phyloP scores from a whole-genome alignment of 2,329 filamentous ascomycete species.

The Botryotinia calthae region DNA sequence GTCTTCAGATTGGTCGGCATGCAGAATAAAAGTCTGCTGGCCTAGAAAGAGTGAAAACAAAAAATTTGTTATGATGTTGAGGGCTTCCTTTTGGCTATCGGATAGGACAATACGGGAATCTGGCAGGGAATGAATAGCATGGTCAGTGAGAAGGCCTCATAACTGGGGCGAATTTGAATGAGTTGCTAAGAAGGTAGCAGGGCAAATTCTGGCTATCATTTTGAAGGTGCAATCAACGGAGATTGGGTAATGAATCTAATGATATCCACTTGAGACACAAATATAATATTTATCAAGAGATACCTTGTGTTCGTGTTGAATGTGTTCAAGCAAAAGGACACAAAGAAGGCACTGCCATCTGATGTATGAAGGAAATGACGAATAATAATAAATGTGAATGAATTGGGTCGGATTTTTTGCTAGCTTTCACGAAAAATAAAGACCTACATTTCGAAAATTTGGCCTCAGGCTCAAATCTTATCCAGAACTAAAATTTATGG shows the following conservation, averaged over 20 bases:
- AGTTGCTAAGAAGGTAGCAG: neutral
- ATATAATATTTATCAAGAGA: neutral
- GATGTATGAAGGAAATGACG: neutral
- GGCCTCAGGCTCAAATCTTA: slow-evolving; percentile 5
- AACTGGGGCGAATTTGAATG: neutral
- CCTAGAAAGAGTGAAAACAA: neutral
- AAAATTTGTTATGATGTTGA: neutral
- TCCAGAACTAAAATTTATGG: slow-evolving; percentile 7
- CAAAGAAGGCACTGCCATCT: neutral
- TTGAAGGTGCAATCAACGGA: neutral
- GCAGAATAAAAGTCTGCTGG: neutral
- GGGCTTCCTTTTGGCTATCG: neutral
- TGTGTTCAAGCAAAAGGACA: neutral
- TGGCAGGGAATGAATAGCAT: neutral
- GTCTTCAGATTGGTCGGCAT: neutral
- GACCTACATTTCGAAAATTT: neutral
- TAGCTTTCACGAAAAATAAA: neutral
- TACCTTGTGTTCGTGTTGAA: neutral
- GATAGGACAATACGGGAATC: neutral
- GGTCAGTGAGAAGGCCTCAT: neutral
- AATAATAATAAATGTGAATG: neutral
- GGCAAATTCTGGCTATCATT: neutral
- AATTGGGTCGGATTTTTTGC: neutral
- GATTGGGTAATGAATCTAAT: neutral
- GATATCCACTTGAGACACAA: slow-evolving; percentile 3